A percentile compares a stretch with the other conserved stretches of the same genome.
Evolutionary conservation across 2,329 filamentous ascomycete genomes (phyloP).

Genomic region (Ascochyta pisi): DNA sequence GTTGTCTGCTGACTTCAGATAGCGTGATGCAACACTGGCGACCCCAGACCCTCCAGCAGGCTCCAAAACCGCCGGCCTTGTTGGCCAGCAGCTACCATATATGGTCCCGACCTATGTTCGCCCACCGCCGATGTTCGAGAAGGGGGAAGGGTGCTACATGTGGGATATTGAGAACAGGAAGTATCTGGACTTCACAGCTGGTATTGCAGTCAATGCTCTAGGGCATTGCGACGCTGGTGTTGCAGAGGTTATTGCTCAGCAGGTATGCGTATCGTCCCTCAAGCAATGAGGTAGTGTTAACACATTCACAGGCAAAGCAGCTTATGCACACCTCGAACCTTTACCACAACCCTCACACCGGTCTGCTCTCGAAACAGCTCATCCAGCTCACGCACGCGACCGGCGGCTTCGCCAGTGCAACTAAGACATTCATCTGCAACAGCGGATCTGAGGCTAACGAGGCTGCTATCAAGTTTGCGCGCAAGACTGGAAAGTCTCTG

Average conservation of each 20-base stretch:
- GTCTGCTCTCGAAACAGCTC: constrained; percentile 82
- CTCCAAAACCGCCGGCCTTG: constrained; percentile 76
- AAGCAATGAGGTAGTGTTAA: constrained; percentile 17
- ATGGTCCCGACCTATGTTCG: constrained; percentile 97
- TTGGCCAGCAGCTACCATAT: constrained; percentile 78
- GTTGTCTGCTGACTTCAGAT: constrained; percentile 15
- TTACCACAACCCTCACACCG: constrained; percentile 97
- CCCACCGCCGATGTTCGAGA: constrained; percentile 86
- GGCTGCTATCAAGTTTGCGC: constrained; percentile 94
- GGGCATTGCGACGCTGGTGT: constrained; percentile 89
- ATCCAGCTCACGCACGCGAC: constrained; percentile 80
- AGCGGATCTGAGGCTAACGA: constrained; percentile 97
- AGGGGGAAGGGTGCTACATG: constrained; percentile 84
- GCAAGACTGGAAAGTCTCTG: constrained; percentile 82
- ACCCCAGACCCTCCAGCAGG: constrained; percentile 77
- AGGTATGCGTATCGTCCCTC: constrained; percentile 60
- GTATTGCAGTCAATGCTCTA: constrained; percentile 92
- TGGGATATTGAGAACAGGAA: constrained; percentile 89
- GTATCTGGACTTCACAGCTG: constrained; percentile 94
- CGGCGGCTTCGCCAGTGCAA: constrained; percentile 81
- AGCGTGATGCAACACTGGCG: constrained; percentile 55
- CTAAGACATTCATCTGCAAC: constrained; percentile 90
- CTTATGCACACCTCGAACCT: constrained; percentile 94
- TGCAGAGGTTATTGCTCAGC: constrained; percentile 75
- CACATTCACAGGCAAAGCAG: constrained; percentile 59